These are phyloP conservation scores for Artemisia tridentata DNA, from an alignment of 129 eudicot species.

Conservation along the genomic window DNA sequence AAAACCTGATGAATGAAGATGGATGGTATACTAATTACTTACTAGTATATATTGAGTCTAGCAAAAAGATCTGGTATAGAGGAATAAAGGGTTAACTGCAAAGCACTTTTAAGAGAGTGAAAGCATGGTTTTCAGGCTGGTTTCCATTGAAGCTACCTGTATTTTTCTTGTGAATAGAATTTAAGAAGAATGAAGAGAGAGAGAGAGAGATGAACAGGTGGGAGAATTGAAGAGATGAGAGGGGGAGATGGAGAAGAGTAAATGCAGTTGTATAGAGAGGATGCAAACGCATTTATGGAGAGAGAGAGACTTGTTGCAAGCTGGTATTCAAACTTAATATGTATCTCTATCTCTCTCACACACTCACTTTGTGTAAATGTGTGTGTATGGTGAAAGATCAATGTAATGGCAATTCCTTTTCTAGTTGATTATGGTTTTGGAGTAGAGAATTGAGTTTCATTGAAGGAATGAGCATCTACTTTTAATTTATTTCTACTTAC, in stretches of 20 bases:
- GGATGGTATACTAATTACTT: constrained; percentile 7
- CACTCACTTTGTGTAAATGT: constrained; percentile 23
- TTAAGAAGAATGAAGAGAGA: constrained; percentile 41
- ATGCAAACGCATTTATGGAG: constrained; percentile 42
- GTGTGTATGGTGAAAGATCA: neutral
- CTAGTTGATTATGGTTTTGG: too few relatives aligned
- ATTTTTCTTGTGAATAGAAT: constrained; percentile 41
- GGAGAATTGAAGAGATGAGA: constrained; percentile 45
- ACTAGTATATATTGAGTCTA: constrained; percentile 24
- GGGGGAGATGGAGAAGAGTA: constrained; percentile 37
- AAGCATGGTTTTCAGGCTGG: constrained; percentile 38
- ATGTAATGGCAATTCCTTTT: too few relatives aligned
- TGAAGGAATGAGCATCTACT: too few relatives aligned
- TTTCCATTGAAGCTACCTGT: constrained; percentile 41
- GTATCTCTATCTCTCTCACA: constrained; percentile 12
- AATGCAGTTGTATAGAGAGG: constrained; percentile 42
- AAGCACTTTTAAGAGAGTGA: constrained; percentile 34
- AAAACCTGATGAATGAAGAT: constrained; percentile 8
- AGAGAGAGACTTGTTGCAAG: constrained; percentile 41
- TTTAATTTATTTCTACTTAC: too few relatives aligned
- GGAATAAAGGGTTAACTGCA: constrained; percentile 22
- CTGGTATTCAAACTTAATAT: constrained; percentile 19
- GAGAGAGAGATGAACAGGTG: constrained; percentile 38
- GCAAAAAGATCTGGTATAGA: constrained; percentile 15
- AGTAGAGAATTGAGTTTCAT: too few relatives aligned